Evolutionary conservation across 345 rosid species (phyloP).

Genomic region (Eucalyptus curtisii): DNA sequence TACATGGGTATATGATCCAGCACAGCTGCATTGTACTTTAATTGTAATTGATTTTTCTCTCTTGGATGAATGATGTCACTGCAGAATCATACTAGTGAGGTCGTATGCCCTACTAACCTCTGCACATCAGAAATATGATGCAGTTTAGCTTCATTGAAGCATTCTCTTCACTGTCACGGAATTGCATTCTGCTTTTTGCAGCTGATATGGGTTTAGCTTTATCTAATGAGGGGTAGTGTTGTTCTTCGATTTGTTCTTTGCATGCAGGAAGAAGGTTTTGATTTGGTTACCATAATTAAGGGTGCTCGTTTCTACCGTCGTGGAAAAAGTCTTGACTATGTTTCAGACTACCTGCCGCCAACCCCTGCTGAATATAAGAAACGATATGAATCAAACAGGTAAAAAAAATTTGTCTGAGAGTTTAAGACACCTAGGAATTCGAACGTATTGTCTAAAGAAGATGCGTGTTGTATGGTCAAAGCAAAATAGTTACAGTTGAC

Average conservation of each 20-base stretch:
- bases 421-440: background rate
- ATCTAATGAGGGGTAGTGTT: background rate
- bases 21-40: background rate
- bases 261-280: slow-evolving; percentile 44
- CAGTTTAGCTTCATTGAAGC: background rate
- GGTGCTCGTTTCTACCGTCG: slow-evolving; percentile 35
- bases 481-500: background rate
- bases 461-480: background rate
- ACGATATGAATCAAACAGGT: slow-evolving; percentile 19
- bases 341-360: slow-evolving; percentile 40
- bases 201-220: background rate
- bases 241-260: background rate
- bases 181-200: background rate
- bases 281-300: slow-evolving; percentile 29
- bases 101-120: background rate
- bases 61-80: background rate
- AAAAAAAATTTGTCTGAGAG: background rate
- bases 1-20: background rate
- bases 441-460: background rate
- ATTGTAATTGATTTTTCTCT: background rate
- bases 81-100: background rate
- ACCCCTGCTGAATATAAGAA: slow-evolving; percentile 31
- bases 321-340: slow-evolving; percentile 21
- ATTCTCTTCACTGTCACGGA: background rate
- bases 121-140: background rate